Evolutionary conservation across 352 stramenopile species (phyloP).

Genomic region (Globisporangium yorkense): DNA sequence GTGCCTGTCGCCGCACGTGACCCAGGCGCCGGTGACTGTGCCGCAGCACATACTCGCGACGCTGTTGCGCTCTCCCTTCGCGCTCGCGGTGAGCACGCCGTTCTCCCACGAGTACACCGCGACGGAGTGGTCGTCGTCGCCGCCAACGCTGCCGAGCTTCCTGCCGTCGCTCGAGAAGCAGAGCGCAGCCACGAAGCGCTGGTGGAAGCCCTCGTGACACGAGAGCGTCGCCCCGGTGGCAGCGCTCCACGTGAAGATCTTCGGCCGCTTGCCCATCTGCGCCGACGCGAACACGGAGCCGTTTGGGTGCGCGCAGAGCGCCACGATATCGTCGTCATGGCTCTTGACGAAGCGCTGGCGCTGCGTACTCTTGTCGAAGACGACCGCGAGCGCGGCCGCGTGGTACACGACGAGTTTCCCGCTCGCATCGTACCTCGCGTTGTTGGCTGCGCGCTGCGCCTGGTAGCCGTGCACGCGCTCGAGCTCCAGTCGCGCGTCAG

Average conservation of each 20-base stretch:
- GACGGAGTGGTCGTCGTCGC: slow-evolving; percentile 81
- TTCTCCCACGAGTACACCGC: slow-evolving; percentile 78
- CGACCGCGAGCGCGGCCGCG: slow-evolving; percentile 64
- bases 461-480: slow-evolving; percentile 76
- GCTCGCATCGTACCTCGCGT: slow-evolving; percentile 53
- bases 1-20: slow-evolving; percentile 68
- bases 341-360: slow-evolving; percentile 50
- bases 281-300: slow-evolving; percentile 77
- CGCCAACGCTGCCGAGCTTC: slow-evolving; percentile 65
- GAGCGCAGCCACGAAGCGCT: slow-evolving; percentile 62
- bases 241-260: slow-evolving; percentile 79
- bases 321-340: slow-evolving; percentile 84
- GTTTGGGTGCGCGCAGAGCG: slow-evolving; percentile 73
- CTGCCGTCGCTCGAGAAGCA: slow-evolving; percentile 66
- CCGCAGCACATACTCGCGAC: slow-evolving; percentile 50
- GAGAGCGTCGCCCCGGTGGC: slow-evolving; percentile 21
- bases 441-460: slow-evolving; percentile 69
- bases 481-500: slow-evolving; percentile 44
- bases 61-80: slow-evolving; percentile 59
- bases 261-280: slow-evolving; percentile 78
- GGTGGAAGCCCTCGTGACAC: slow-evolving; percentile 73
- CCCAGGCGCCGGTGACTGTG: slow-evolving; percentile 39
- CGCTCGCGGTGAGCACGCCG: slow-evolving; percentile 32
- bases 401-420: slow-evolving; percentile 77
- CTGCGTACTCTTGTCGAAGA: slow-evolving; percentile 46